Conservation (phyloP, 1,284 basidiomycete species). For the Cerioporus squamosus region DNA sequence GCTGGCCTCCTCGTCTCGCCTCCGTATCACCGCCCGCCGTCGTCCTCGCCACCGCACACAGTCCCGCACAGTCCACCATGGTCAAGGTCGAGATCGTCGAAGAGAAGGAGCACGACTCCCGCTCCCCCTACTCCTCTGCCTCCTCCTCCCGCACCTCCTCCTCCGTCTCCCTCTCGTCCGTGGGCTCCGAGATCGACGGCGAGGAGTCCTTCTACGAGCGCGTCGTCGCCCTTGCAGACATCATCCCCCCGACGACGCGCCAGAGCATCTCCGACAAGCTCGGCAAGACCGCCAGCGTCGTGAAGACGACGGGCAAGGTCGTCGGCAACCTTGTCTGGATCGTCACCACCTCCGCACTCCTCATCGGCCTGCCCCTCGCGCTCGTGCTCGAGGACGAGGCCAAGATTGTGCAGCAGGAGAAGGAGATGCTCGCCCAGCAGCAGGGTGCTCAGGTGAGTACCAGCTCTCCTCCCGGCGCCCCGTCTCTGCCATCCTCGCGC, state of each 20-base stretch:
- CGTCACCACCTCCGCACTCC: conserved; percentile 90
- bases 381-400: conserved; percentile 96
- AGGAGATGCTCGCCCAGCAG: conserved; percentile 93
- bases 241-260: conserved; percentile 90
- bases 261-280: conserved; percentile 70
- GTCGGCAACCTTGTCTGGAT: conserved; percentile 94
- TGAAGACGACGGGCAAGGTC: conserved; percentile 71
- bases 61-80: conserved; percentile 48
- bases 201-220: conserved; percentile 92
- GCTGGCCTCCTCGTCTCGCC: not conserved
- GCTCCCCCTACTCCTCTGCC: conserved; percentile 71
- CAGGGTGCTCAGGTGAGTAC: conserved; percentile 75
- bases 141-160: conserved; percentile 71
- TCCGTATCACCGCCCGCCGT: not conserved
- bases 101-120: conserved; percentile 61
- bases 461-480: not conserved
- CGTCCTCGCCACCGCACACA: conserved; percentile 1
- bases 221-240: conserved; percentile 90
- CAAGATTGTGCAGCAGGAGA: conserved; percentile 93
- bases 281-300: conserved; percentile 60
- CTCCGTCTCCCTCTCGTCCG: conserved; percentile 73
- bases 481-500: not conserved
- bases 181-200: conserved; percentile 65
- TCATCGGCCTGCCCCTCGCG: conserved; percentile 93
- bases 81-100: conserved; percentile 87